A percentile compares a stretch with the other conserved stretches of the same genome.
These are phyloP conservation scores for Peronospora tabacina DNA, from an alignment of 352 stramenopile species.

Conservation along the genomic window DNA sequence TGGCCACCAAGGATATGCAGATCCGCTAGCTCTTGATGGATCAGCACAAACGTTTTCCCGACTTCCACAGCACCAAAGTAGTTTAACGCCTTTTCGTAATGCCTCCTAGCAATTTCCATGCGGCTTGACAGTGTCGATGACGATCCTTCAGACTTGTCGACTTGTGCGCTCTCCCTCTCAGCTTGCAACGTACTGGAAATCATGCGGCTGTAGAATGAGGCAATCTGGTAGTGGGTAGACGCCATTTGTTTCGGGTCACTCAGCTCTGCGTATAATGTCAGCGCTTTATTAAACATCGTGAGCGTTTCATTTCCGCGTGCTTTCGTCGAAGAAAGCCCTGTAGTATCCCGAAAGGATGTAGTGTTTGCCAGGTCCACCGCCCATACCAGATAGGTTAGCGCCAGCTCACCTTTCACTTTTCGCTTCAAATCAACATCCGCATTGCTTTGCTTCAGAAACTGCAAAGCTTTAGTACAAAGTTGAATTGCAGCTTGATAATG, in stretches of 20 bases:
- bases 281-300: slow-evolving; percentile 61
- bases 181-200: slow-evolving; percentile 39
- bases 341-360: slow-evolving; percentile 3
- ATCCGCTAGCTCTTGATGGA: slow-evolving; percentile 74
- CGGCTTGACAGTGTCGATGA: slow-evolving; percentile 43
- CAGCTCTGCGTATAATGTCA: slow-evolving; percentile 71
- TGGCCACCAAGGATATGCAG: slow-evolving; percentile 60
- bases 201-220: slow-evolving; percentile 60
- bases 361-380: slow-evolving; percentile 50
- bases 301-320: slow-evolving; percentile 38
- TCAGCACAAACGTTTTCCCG: slow-evolving; percentile 73
- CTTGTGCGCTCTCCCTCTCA: slow-evolving; percentile 8
- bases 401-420: slow-evolving; percentile 77
- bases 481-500: slow-evolving; percentile 59
- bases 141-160: slow-evolving; percentile 6
- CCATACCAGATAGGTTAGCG: slow-evolving; percentile 77
- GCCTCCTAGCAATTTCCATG: slow-evolving; percentile 74
- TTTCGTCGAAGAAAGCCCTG: slow-evolving; percentile 18
- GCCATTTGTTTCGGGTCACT: slow-evolving; percentile 61
- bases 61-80: slow-evolving; percentile 70
- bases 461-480: slow-evolving; percentile 55
- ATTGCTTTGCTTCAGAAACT: slow-evolving; percentile 63
- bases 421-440: slow-evolving; percentile 45
- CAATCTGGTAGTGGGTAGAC: slow-evolving; percentile 82
- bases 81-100: slow-evolving; percentile 76